Percentiles rank a stretch among this genome's conserved stretches.
phyloP scores from a whole-genome alignment of 495 filamentous ascomycete genomes.

The Staphylotrichum tortipilum region DNA sequence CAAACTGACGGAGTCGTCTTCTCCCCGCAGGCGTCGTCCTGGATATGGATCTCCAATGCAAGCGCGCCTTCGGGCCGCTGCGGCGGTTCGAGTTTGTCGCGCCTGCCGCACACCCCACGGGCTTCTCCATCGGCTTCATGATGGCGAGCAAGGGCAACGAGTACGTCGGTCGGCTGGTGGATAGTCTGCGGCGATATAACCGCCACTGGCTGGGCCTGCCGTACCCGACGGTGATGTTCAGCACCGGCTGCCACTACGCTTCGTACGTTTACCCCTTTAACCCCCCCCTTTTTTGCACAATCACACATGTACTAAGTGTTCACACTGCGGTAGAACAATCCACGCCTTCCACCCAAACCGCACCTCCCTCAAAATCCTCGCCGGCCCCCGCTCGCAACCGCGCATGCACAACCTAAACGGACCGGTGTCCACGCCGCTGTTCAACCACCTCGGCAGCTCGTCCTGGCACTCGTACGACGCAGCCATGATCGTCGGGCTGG shows the following conservation, averaged over 20 bases:
- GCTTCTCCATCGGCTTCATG: conserved; percentile 39
- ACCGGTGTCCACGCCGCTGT: conserved; percentile 35
- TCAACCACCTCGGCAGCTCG: conserved; percentile 38
- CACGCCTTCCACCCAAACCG: conserved; percentile 28
- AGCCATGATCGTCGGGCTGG: conserved; percentile 21
- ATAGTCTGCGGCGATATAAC: conserved; percentile 28
- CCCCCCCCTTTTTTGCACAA: no score
- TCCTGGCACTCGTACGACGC: conserved; percentile 41
- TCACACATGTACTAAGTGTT: no score
- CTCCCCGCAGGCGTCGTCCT: conserved; percentile 24
- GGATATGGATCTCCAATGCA: conserved; percentile 37
- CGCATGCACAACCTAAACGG: conserved; percentile 36
- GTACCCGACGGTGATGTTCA: conserved; percentile 38
- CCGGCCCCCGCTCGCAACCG: conserved; percentile 21
- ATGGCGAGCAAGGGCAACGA: conserved; percentile 29
- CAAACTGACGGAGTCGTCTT: not conserved
- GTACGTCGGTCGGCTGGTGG: conserved; percentile 27
- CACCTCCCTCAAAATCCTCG: conserved; percentile 29
- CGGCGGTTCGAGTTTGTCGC: conserved; percentile 35
- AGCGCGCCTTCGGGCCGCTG: conserved; percentile 30
- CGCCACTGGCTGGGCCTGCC: conserved; percentile 32
- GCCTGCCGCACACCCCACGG: conserved; percentile 30
- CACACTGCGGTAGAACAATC: conserved; percentile 16
- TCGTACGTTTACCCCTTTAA: conserved; percentile 20
- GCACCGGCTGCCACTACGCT: conserved; percentile 37